Evolutionary conservation across 495 filamentous ascomycete species (phyloP).

Genomic region (Neurospora sp.): DNA sequence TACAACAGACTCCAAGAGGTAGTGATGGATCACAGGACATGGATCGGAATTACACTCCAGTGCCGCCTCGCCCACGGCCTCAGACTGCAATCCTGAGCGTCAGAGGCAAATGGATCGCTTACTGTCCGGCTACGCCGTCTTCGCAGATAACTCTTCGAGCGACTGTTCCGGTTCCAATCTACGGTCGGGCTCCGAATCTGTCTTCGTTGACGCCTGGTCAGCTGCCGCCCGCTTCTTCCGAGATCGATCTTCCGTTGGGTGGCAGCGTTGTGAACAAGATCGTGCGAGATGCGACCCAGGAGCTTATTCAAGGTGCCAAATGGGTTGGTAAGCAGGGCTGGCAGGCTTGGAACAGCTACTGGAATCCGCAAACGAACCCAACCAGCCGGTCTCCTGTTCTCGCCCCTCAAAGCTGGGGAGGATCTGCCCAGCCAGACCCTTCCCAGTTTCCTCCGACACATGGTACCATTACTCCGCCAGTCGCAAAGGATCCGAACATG

Average conservation of each 20-base stretch:
- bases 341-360: constrained; percentile 84
- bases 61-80: constrained; percentile 28
- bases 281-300: constrained; percentile 79
- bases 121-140: constrained; percentile 65
- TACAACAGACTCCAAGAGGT: constrained; percentile 46
- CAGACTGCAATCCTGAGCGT: constrained; percentile 63
- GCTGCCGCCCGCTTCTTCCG: constrained; percentile 61
- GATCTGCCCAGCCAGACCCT: constrained; percentile 23
- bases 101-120: constrained; percentile 73
- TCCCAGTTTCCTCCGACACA: constrained; percentile 72
- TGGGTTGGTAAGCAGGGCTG: constrained; percentile 80
- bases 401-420: constrained; percentile 22
- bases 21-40: constrained; percentile 33
- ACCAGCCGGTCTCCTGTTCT: constrained; percentile 25
- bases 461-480: constrained; percentile 36
- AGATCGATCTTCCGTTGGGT: constrained; percentile 65
- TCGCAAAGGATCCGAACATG: constrained; percentile 58
- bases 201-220: constrained; percentile 62
- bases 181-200: constrained; percentile 54
- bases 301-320: constrained; percentile 76
- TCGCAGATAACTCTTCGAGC: constrained; percentile 59
- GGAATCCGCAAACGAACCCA: constrained; percentile 47
- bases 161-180: constrained; percentile 35
- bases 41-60: constrained; percentile 25
- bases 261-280: constrained; percentile 79